Base-by-base conservation (phyloP, 2,329 filamentous ascomycete species). In the Scedosporium apiospermum region DNA sequence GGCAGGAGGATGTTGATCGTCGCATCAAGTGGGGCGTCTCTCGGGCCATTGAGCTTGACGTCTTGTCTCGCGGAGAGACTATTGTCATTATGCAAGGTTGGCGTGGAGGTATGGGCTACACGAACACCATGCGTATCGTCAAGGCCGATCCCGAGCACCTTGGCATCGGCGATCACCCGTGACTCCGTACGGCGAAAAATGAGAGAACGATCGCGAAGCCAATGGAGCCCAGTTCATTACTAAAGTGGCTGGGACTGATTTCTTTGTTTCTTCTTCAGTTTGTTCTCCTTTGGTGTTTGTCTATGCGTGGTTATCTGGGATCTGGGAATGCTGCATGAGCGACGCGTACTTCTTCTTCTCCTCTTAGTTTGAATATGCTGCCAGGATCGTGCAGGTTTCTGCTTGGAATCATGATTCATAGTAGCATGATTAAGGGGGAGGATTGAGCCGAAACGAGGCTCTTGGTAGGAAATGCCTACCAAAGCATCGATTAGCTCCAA, bases 1-100 rank as follows among this genome's bases (percentile, higher is more conserved):
- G 95, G 95, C 95, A 99, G 81, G 92, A 98, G 82, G 93, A 99
- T 78, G 95, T 99, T 70, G 95, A 99, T 80, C 87, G 88, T 75
- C 91, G 95, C 74, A 91, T 99, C 77, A 96, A 93, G 84, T 99
- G 93, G 93, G 95, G 91, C 75, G 91, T 99, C 75, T 81, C 84
- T 74, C 86, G 92, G 74, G 95, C 91, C 69, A 85, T 96, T 71
- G 86, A 89, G 77, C 89, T 99, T 66, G 86, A 87, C 69, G 84
- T 93, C 58, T 80, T 96, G 66, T 82, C 79, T 72, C 79, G 85
- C 72, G 89, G 87, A 67, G 90, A 92, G 72, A 84, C 86, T 38
- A 86, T 95, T 63, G 85, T 95, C 65, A 91, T 92, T 68, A 90
- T 96, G 46, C 91, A 96, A 78, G 90, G 90, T 78, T 96, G 90